These are phyloP conservation scores for Hyphodiscus sp. DNA, from an alignment of 2,329 filamentous ascomycete species.

Conservation along the genomic window DNA sequence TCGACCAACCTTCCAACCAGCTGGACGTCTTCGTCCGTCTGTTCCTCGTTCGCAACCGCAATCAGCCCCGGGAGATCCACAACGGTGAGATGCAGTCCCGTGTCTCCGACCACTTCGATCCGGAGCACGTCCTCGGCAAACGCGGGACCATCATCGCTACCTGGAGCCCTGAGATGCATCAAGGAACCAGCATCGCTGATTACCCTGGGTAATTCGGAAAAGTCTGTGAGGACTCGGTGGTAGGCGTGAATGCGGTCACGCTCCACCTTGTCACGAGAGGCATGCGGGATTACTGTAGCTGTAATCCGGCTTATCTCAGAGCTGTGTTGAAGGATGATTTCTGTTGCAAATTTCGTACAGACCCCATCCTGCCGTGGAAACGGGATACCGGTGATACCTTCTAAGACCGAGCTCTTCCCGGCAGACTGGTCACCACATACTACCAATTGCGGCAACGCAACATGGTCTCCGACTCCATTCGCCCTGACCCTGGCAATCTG, in stretches of 20 bases:
- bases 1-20: slow-evolving; percentile 30
- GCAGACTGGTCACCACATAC: slow-evolving; percentile 35
- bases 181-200: slow-evolving; percentile 18
- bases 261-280: slow-evolving; percentile 2
- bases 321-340: slow-evolving; percentile 33
- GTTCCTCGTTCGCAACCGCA: slow-evolving; percentile 29
- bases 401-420: slow-evolving; percentile 31
- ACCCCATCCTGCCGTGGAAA: slow-evolving; percentile 34
- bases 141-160: slow-evolving; percentile 17
- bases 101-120: slow-evolving; percentile 5
- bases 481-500: slow-evolving; percentile 5
- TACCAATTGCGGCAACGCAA: slow-evolving; percentile 37
- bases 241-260: slow-evolving; percentile 8
- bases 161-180: slow-evolving; percentile 19
- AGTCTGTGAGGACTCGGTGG: slow-evolving; percentile 11
- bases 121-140: slow-evolving; percentile 9
- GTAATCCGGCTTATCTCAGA: slow-evolving; percentile 9
- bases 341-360: slow-evolving; percentile 38
- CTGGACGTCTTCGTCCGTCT: slow-evolving; percentile 30
- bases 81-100: slow-evolving; percentile 35
- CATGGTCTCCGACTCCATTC: slow-evolving; percentile 17
- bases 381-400: slow-evolving; percentile 31
- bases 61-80: slow-evolving; percentile 44
- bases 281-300: slow-evolving; percentile 16
- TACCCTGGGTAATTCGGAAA: slow-evolving; percentile 21